Evolutionary conservation across 352 stramenopile genomes (phyloP), one percentile per base, ranked within the genome.

Genomic region (Globisporangium canariense): DNA sequence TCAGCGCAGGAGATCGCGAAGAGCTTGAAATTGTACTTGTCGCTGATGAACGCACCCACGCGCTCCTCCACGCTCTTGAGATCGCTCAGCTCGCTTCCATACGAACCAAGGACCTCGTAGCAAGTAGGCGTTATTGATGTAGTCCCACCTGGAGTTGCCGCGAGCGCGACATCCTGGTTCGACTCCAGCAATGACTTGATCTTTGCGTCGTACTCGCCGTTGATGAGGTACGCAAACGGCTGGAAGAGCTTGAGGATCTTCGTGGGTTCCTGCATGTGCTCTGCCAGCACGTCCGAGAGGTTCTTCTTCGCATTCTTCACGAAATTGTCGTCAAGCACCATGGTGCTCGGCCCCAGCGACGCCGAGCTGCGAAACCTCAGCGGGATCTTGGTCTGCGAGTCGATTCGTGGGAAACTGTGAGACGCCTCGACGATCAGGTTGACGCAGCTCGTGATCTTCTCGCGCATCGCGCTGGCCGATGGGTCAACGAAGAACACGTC

Each of bases 1-100:
- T 97, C 90, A 2, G 76, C 69, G 66, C 88, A 97, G 14, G 86
- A 91, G 25, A 98, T 89, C 6, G 85, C 86, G 63, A 98, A 97
- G 53, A 98, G 74, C 49, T 84, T 78, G 67, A 96, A 97, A 66
- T 78, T 89, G 72, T 88, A 97, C 46, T 97, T 88, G 60, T 98
- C 91, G n/a, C 77, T 68, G 45, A 96, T 82, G 0, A 73, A 67
- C 3, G 67, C 61, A 11, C 66, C 60, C 18, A 96, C 74, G 13
- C 71, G 62, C 20, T 68, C 71, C 55, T 92, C 80, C 22, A 89
- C 57, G 2, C 58, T 34, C 41, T 83, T 81, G 3, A 97, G 58
- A 1, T 76, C 69, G 14, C 63, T 69, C 0, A 96, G 66, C 22
- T 97, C 89, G 4, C 70, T 60, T 36, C 75, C 64, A 8, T 93